Evolutionary conservation across 2,329 filamentous ascomycete species (phyloP).

Genomic region (Botrytis pseudocinerea): DNA sequence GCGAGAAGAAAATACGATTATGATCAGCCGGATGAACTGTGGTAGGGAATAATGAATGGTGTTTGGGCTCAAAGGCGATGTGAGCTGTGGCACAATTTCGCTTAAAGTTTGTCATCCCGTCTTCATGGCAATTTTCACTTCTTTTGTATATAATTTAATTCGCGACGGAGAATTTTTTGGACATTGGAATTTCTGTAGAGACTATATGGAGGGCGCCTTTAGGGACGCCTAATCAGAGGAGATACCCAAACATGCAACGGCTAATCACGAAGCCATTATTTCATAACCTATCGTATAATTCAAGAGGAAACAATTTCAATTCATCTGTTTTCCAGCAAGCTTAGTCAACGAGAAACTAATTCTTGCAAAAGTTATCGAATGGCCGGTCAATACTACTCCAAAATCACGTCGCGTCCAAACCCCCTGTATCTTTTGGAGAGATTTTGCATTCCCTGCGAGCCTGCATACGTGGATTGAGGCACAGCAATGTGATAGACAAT

Average conservation of each 20-base stretch:
- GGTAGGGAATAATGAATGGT: constrained; percentile 1
- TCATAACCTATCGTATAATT: neutral
- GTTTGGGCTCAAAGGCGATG: neutral
- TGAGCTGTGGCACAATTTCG: neutral
- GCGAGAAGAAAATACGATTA: constrained; percentile 16
- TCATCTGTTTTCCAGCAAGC: neutral
- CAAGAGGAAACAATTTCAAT: neutral
- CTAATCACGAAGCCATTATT: neutral
- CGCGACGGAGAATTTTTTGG: neutral
- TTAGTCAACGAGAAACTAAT: neutral
- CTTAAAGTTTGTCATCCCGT: neutral
- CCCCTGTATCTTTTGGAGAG: neutral
- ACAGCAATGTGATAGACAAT: constrained; percentile 10
- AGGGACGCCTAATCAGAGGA: neutral
- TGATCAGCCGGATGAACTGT: constrained; percentile 16
- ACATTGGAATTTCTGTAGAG: neutral
- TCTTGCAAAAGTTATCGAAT: neutral
- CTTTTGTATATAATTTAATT: neutral
- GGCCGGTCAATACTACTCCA: neutral
- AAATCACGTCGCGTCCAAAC: neutral
- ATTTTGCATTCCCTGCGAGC: neutral
- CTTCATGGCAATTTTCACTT: neutral
- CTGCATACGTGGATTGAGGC: neutral
- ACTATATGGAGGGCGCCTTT: neutral
- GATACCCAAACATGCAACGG: neutral